Evolutionary conservation across 2,329 filamentous ascomycete genomes (phyloP), one percentile per base, ranked within the genome.

Genomic region (Fusarium vanettenii): DNA sequence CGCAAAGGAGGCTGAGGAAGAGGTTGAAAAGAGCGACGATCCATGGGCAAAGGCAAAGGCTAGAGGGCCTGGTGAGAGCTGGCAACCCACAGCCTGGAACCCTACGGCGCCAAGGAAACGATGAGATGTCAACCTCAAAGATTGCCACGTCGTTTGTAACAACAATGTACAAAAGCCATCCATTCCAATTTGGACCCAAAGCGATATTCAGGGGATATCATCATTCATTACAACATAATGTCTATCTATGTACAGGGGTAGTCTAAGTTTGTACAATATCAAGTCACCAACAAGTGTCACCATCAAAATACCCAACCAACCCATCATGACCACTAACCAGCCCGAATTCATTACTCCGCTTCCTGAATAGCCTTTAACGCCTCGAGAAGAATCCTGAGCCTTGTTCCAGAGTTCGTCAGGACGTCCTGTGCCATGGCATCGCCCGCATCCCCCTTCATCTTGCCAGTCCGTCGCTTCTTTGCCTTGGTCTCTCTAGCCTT

Each of bases 31-130:
- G 1, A 71, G 70, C 4, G 76, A 83, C 2, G 87, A 92, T 78
- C 91, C 91, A 3, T 93, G 91, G 91, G 88, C 88, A 33, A 86
- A 85, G 72, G 85, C 87, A 1, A 85, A 70, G 41, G 74, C 81
- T 1, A 76, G 78, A 22, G 87, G 86, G 0, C 89, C 91, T 0
- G 86, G 91, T 64, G 91, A 93, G 79, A 85, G 83, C n/a, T 94
- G 91, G 91, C 90, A 93, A 81, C 92, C 92, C 0, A 80, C 89
- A 57, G 84, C 90, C 4, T 94, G 92, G 92, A 84, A 81, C 6
- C 90, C 90, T 5, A 81, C 82, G 3, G 75, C 85, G n/a, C 64
- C 74, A 13, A 85, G 80, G 75, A 83, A 81, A 69, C 71, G 70
- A 56, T 80, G 67, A 79, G 41, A 45, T 43, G 60, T 39, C 35